Evolutionary conservation across 2,329 filamentous ascomycete species (phyloP), one percentile per base, ranked within the genome.

Genomic region (Pseudocercospora ulei): DNA sequence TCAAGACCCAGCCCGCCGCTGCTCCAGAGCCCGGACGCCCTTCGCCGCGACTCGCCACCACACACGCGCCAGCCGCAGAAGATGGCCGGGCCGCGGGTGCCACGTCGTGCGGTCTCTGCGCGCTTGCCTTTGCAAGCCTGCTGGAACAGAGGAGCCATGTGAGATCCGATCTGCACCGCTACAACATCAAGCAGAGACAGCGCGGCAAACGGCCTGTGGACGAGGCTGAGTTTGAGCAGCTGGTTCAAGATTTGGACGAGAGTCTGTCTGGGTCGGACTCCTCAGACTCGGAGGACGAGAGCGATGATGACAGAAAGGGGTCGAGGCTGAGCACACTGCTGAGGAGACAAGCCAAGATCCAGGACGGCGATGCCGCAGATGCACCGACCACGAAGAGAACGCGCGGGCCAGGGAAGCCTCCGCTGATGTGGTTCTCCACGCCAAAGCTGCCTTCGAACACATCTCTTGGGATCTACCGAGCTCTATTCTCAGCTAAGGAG

Each of bases 171-270:
- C 70, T 92, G 33, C 90, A 98, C 61, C 75, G 80, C 49, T 98
- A 95, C 65, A 98, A 98, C 59, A 65, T 96, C 45, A 96, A 94
- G 63, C 82, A 88, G 58, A 93, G 84, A 66, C 66, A 94, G 40
- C 77, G 84, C 30, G 83, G 83, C 0, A 70, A 71, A 41, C 72
- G 71, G 6, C 64, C 82, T 0, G 80, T 95, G 1, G 75, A 76
- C 1, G 90, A 98, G 56, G 61, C 58, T 5, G 86, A 94, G 20
- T 98, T 98, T 51, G 83, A 90, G 58, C 83, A 80, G 57, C 70
- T 95, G 4, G 71, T 96, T 5, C 84, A 78, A 51, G 76, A 90
- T 43, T 68, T 98, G 20, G 83, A 95, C 52, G 88, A 98, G 67
- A 90, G 82, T 55, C 72, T 92, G 43, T 96, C 90, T 1, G 90